Base-by-base conservation (phyloP, 495 filamentous ascomycete species). In the Barbatosphaeria neglecta region DNA sequence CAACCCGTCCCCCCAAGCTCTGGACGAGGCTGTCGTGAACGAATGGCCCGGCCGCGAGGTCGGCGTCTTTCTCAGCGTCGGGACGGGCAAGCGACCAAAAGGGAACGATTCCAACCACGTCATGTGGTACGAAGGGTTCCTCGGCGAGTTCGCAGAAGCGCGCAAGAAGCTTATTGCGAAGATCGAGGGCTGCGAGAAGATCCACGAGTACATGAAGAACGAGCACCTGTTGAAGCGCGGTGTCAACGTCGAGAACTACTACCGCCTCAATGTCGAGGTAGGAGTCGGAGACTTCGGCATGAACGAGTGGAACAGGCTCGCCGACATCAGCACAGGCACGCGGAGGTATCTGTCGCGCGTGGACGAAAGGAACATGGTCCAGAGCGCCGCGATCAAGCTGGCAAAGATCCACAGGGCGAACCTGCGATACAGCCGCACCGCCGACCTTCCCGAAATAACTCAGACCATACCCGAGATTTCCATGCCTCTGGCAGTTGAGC, bases 281-380 rank as follows among this genome's bases (percentile, higher is more conserved):
- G 93, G 92, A 0, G 93, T 98, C 19, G 92, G 92, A 37, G 93
- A 98, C 57, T 96, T 96, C 59, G 90, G 86, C 41, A 95, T 98
- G 87, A 97, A 97, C 59, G 92, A 97, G 58, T 98, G 92, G 90
- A 80, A 87, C 58, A 80, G 92, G 4, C 70, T 98, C 13, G 82
- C 84, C 25, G 90, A 97, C 37, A 96, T 98, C 63, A 89, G 83
- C 65, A 95, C 87, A 28, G 86, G 82, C 58, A 97, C 92, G 0
- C 76, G 84, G 37, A 78, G 78, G 45, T 98, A 97, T 59, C 75
- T 97, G n/a, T 64, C 68, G 6, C 80, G 81, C 50, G 68, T 72
- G 13, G 81, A 83, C 11, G 83, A 92, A 28, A 81, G 88, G 57
- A 72, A 65, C 49, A 85, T 85, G 70, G 87, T 84, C 40, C 64